Evolutionary conservation across 768 basidiomycete species (phyloP).

Genomic region (Vishniacozyma victoriae): DNA sequence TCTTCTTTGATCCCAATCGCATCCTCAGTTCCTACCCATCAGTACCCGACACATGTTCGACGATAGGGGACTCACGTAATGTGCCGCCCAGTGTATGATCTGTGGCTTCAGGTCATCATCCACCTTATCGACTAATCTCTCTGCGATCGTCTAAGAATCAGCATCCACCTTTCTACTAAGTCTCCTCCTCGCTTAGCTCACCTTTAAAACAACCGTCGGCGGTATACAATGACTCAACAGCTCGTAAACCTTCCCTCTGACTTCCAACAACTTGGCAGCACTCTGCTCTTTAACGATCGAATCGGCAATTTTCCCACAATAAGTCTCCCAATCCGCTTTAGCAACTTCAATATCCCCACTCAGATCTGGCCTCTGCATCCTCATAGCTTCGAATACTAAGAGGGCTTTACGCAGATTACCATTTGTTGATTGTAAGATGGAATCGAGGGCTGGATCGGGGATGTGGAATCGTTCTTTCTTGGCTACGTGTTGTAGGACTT

Average conservation of each 20-base stretch:
- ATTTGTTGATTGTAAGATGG: constrained; percentile 71
- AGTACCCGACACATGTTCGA: constrained; percentile 1
- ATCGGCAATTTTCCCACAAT: constrained; percentile 86
- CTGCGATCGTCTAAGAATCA: constrained; percentile 71
- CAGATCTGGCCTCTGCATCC: constrained; percentile 92
- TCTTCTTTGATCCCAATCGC: constrained; percentile 86
- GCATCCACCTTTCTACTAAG: background rate
- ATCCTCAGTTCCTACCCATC: constrained; percentile 79
- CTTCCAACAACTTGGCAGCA: constrained; percentile 82
- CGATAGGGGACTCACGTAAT: constrained; percentile 62
- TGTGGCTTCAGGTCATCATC: constrained; percentile 87
- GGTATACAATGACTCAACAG: constrained; percentile 95
- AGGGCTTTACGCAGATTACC: constrained; percentile 94
- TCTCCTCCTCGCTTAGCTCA: constrained; percentile 42
- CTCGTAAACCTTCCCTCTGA: constrained; percentile 89
- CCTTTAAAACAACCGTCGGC: constrained; percentile 83
- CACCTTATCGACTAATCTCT: constrained; percentile 74
- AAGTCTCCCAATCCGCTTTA: constrained; percentile 99
- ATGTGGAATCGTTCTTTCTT: constrained; percentile 71
- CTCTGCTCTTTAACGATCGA: constrained; percentile 83
- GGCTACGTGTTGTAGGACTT: constrained; percentile 71
- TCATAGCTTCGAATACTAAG: constrained; percentile 87
- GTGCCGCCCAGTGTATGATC: constrained; percentile 95
- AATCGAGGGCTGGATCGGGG: constrained; percentile 66
- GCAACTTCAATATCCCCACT: constrained; percentile 73